Base-by-base conservation (phyloP, 805 yeast species). In the Candida koratica region DNA sequence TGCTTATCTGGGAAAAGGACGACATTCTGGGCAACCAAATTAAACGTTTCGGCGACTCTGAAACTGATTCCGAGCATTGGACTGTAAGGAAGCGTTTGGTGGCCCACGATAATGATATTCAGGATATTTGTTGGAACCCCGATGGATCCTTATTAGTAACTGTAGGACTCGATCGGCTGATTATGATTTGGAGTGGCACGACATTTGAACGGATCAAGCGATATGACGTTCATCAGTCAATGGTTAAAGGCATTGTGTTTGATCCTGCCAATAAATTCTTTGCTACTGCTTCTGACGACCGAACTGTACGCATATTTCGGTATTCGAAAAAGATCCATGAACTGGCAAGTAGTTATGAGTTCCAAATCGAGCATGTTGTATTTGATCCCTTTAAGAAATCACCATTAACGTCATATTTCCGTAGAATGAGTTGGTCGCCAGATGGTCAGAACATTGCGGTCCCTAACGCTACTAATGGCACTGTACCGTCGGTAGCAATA, bases 191-290 rank as follows among this genome's bases (percentile, higher is more conserved):
- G 97, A 85, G 81, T 52, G 97, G 96, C 3, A 64, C 77, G 2
- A 90, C 96, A 0, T 88, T 93, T 67, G 95, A 93, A 61, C 75
- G 86, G 45, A 77, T 90, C 38, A 87, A 86, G 55, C 67, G 95
- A 20, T 84, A 87, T 49, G 97, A 90, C 52, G 81, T 88, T 15
- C 98, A 93, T 57, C 94, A 87, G 54, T 84, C 95, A 2, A 90
- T 85, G 63, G 97, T 93, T 17, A 93, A 93, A 59, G 97, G 98
- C 39, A 85, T 93, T 9, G 90, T 90, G 1, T 93, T 93, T 59
- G 99, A 93, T 56, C 99, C 99, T 0, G 98, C 98, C 3, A 88
- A 88, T 58, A 93, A 93, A 61, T 93, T 87, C 58, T 93, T 93
- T 64, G 97, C 96, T 6, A 90, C 99, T 0, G 89, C 94, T 9